A percentile compares a stretch with the other conserved stretches of the same genome.
Evolutionary conservation across 306 rosid species (phyloP).

Genomic region (Sicyos baderoa): DNA sequence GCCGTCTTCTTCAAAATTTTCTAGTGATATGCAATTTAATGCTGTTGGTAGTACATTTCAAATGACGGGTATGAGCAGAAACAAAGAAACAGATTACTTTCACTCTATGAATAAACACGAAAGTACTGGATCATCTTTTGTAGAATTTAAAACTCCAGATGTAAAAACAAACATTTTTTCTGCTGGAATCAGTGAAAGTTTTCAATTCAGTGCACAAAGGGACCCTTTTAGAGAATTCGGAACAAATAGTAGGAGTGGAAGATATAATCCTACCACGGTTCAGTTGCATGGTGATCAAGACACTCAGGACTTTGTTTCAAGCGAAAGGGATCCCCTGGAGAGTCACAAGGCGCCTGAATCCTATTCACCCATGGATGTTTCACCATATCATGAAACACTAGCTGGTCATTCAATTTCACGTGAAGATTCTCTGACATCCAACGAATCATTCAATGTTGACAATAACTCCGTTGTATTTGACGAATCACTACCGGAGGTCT

Average conservation of each 20-base stretch:
- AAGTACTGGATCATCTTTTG: conserved; percentile 30
- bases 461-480: conserved; percentile 27
- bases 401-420: conserved; percentile 38
- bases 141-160: conserved; percentile 52
- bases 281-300: conserved; percentile 40
- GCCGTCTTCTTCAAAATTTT: conserved; percentile 27
- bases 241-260: conserved; percentile 45
- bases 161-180: conserved; percentile 30
- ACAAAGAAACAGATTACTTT: conserved; percentile 32
- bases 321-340: conserved; percentile 38
- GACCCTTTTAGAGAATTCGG: conserved; percentile 37
- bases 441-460: conserved; percentile 39
- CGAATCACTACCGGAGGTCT: conserved; percentile 31
- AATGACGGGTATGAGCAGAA: conserved; percentile 19
- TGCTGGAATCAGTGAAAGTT: conserved; percentile 26
- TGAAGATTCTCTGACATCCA: conserved; percentile 55
- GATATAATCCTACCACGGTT: conserved; percentile 34
- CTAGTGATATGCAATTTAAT: conserved; percentile 23
- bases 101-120: conserved; percentile 43
- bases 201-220: conserved; percentile 44
- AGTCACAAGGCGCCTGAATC: conserved; percentile 36
- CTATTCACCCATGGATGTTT: conserved; percentile 85
- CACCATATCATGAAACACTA: conserved; percentile 71
- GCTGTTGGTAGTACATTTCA: conserved; percentile 34
- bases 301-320: conserved; percentile 38